Evolutionary conservation across 2,329 filamentous ascomycete genomes (phyloP).

Genomic region (Epichloe brachyelytri): DNA sequence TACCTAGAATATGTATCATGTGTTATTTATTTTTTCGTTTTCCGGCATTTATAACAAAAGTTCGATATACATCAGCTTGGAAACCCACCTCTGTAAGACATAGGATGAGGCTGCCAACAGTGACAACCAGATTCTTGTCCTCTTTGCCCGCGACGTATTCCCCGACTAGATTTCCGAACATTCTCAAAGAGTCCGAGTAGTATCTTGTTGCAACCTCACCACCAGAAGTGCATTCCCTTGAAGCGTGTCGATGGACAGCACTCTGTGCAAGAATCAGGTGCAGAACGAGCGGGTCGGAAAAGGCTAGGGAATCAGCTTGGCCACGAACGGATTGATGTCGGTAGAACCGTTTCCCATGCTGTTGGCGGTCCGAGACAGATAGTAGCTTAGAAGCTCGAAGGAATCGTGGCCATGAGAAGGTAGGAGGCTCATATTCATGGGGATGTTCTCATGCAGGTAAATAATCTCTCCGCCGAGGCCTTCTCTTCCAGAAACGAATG

Average conservation of each 20-base stretch:
- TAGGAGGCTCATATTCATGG: slow-evolving; percentile 17
- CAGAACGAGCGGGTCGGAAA: slow-evolving; percentile 30
- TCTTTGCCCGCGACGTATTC: slow-evolving; percentile 22
- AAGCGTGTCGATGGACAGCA: slow-evolving; percentile 24
- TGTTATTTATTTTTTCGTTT: background rate
- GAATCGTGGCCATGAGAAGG: slow-evolving; percentile 21
- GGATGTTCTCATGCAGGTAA: slow-evolving; percentile 7
- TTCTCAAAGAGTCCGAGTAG: slow-evolving; percentile 22
- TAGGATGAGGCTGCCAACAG: slow-evolving; percentile 31
- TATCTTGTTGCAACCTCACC: slow-evolving; percentile 22
- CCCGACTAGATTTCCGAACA: slow-evolving; percentile 23
- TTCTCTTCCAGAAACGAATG: slow-evolving; percentile 2
- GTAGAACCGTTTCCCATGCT: slow-evolving; percentile 36
- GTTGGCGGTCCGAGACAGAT: slow-evolving; percentile 28
- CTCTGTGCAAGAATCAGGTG: slow-evolving; percentile 34
- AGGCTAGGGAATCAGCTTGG: slow-evolving; percentile 33
- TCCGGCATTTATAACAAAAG: too few species aligned
- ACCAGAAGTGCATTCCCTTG: slow-evolving; percentile 13
- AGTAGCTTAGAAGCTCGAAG: slow-evolving; percentile 32
- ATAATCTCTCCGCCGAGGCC: background rate
- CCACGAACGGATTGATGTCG: slow-evolving; percentile 30
- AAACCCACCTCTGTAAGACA: slow-evolving; percentile 31
- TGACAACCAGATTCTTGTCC: slow-evolving; percentile 24
- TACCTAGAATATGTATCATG: slow-evolving; percentile 8
- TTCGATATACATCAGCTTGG: background rate